A percentile compares a stretch with the other conserved stretches of the same genome.
phyloP scores from a whole-genome alignment of 2,329 filamentous ascomycete species.

The Neodidymelliopsis sp. region DNA sequence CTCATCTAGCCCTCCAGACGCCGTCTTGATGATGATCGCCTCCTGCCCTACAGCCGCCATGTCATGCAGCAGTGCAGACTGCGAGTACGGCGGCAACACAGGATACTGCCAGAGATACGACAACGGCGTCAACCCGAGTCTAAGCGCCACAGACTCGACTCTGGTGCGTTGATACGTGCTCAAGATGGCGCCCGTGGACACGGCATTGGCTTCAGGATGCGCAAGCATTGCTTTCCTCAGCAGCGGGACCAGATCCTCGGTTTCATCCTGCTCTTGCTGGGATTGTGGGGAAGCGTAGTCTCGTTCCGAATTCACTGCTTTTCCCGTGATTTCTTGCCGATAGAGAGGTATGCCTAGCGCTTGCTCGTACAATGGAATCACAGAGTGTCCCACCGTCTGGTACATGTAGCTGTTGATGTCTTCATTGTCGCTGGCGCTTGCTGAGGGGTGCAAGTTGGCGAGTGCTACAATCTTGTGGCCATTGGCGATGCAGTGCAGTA shows the following conservation, averaged over 20 bases:
- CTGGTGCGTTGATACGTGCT: constrained; percentile 95
- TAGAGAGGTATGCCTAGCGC: constrained; percentile 86
- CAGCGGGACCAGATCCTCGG: constrained; percentile 82
- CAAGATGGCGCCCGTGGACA: constrained; percentile 90
- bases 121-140: constrained; percentile 82
- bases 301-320: constrained; percentile 72
- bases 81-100: constrained; percentile 64
- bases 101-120: constrained; percentile 95
- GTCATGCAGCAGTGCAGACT: constrained; percentile 71
- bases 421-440: constrained; percentile 47
- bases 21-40: constrained; percentile 93
- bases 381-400: constrained; percentile 90
- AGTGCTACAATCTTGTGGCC: constrained; percentile 86
- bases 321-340: constrained; percentile 76
- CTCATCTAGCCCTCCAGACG: constrained; percentile 86
- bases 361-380: constrained; percentile 83
- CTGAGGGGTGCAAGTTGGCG: constrained; percentile 80
- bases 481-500: constrained; percentile 87
- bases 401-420: constrained; percentile 99
- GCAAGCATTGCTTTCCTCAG: constrained; percentile 69
- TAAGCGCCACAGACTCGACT: constrained; percentile 88
- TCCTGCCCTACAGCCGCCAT: constrained; percentile 82
- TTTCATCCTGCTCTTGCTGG: constrained; percentile 70
- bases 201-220: constrained; percentile 83
- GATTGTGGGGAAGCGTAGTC: constrained; percentile 65